These are phyloP conservation scores for Lachancea dasiensis DNA, from an alignment of 805 yeast species.

Conservation along the genomic window DNA sequence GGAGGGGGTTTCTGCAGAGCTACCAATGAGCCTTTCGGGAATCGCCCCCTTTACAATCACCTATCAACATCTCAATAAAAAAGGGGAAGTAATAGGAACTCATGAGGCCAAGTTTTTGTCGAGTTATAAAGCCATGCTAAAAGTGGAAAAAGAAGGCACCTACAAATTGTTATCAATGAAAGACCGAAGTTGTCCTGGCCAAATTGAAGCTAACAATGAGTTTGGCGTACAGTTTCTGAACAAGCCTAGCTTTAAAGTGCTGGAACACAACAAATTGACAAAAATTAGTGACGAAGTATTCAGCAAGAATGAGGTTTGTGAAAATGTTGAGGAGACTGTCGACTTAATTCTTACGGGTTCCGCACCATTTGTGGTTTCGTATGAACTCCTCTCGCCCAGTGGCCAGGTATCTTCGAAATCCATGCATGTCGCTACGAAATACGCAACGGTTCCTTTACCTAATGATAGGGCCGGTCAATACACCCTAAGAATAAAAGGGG, in stretches of 20 bases:
- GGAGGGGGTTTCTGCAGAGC: slow-evolving; percentile 51
- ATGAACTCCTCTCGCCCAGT: slow-evolving; percentile 53
- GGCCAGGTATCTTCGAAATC: slow-evolving; percentile 38
- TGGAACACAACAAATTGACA: slow-evolving; percentile 29
- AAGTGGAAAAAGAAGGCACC: slow-evolving; percentile 40
- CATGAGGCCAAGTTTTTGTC: slow-evolving; percentile 21
- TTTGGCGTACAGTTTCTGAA: slow-evolving; percentile 41
- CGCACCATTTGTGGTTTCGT: slow-evolving; percentile 64
- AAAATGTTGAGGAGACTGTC: slow-evolving; percentile 41
- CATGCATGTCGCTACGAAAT: slow-evolving; percentile 47
- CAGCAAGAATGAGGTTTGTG: slow-evolving; percentile 40
- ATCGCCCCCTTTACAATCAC: slow-evolving; percentile 45
- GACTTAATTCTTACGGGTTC: slow-evolving; percentile 51
- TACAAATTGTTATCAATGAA: slow-evolving; percentile 41
- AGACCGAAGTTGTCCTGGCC: slow-evolving; percentile 50
- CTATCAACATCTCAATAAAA: slow-evolving; percentile 29
- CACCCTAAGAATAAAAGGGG: slow-evolving; percentile 50
- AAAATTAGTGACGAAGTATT: slow-evolving; percentile 24
- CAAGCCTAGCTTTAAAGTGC: slow-evolving; percentile 40
- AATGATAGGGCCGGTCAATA: slow-evolving; percentile 53
- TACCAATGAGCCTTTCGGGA: slow-evolving; percentile 60
- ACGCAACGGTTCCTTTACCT: slow-evolving; percentile 42
- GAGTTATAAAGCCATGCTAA: slow-evolving; percentile 32
- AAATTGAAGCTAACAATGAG: slow-evolving; percentile 30
- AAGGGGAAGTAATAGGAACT: slow-evolving; percentile 26